phyloP scores from a whole-genome alignment of 108 stramenopile species.

The Pseudonitzschia multiseries region DNA sequence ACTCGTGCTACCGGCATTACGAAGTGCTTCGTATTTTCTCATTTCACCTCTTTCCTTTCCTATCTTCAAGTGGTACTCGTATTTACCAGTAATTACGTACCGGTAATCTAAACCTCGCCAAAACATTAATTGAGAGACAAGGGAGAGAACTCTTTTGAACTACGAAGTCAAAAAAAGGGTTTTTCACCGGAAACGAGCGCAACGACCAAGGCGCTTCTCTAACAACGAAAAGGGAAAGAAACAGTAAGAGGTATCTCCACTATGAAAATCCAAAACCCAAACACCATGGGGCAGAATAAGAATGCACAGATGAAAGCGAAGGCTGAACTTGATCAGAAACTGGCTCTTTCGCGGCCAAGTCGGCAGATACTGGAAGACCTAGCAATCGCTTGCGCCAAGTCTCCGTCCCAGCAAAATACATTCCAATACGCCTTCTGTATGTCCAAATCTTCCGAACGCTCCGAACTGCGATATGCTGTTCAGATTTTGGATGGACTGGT shows the following conservation, averaged over 20 bases:
- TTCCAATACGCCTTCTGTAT: conserved; percentile 88
- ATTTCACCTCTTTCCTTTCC: no score
- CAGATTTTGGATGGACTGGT: conserved; percentile 77
- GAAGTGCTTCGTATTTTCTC: no score
- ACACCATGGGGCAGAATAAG: conserved; percentile 74
- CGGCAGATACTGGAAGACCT: conserved; percentile 76
- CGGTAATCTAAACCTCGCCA: no score
- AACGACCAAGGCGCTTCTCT: no score
- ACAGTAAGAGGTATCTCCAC: not conserved
- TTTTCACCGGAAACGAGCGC: not conserved
- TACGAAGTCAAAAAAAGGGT: not conserved
- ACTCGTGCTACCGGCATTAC: no score
- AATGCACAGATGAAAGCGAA: conserved; percentile 52
- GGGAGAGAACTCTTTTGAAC: not conserved
- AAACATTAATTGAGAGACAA: no score
- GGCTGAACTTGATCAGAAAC: conserved; percentile 69
- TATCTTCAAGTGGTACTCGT: no score
- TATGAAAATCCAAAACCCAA: not conserved
- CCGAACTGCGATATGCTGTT: conserved; percentile 73
- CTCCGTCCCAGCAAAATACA: conserved; percentile 65
- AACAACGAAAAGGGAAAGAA: not conserved
- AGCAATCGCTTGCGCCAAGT: conserved; percentile 62
- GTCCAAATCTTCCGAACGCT: conserved; percentile 54
- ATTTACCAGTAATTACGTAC: no score
- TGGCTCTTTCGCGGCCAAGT: conserved; percentile 53